Percentiles rank a stretch among this genome's conserved stretches.
These are phyloP conservation scores for Aspergillus leporis DNA, from an alignment of 495 filamentous ascomycete genomes.

Conservation along the genomic window DNA sequence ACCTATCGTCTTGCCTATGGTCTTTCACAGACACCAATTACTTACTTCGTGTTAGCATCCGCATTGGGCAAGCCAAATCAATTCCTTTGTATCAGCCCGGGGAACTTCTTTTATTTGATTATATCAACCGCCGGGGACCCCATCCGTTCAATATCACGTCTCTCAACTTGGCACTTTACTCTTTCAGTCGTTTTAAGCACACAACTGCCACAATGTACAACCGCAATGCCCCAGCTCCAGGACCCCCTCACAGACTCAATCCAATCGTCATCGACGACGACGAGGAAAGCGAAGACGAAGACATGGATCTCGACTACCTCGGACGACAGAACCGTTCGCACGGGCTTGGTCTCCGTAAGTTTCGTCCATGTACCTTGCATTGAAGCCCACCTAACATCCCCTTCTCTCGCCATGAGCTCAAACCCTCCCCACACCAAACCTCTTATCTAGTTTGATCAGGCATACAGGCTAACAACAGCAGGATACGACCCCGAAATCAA, in stretches of 20 bases:
- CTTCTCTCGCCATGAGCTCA: background rate
- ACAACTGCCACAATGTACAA: slow-evolving; percentile 7
- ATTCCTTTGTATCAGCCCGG: background rate
- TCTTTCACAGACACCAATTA: background rate
- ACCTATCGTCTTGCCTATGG: background rate
- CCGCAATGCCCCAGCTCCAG: slow-evolving; percentile 8
- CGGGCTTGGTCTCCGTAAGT: background rate
- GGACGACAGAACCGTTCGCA: background rate
- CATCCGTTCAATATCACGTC: background rate
- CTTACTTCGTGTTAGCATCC: background rate
- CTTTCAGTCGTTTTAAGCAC: background rate
- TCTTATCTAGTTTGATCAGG: background rate
- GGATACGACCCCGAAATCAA: slow-evolving; percentile 6
- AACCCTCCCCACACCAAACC: background rate
- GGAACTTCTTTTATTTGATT: background rate
- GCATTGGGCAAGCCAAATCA: background rate
- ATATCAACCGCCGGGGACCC: background rate
- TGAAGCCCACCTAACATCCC: too few species aligned
- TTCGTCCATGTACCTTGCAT: background rate
- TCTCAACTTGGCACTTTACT: background rate
- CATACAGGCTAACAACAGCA: background rate
- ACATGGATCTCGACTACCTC: slow-evolving; percentile 21
- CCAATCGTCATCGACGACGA: slow-evolving; percentile 19
- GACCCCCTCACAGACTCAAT: slow-evolving; percentile 13
- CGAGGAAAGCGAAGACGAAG: slow-evolving; percentile 21